Conservation (phyloP, 1,284 basidiomycete species). For the Trichosporon ovoides region DNA sequence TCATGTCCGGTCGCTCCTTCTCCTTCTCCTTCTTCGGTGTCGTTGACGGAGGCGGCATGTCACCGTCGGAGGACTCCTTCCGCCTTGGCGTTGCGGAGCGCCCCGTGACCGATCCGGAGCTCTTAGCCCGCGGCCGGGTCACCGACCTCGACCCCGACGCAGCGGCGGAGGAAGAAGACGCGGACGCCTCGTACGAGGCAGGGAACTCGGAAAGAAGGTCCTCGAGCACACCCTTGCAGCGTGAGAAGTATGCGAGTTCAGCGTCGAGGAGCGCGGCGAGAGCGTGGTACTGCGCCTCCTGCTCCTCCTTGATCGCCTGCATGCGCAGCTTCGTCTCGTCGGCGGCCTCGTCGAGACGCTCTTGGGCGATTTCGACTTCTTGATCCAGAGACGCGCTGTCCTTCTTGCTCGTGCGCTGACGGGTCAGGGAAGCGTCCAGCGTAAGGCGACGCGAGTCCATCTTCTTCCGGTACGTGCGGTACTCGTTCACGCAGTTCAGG, state of each 20-base stretch:
- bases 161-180: background rate
- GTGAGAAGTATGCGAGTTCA: conserved; percentile 66
- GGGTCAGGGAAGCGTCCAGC: conserved; percentile 68
- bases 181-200: conserved; percentile 32
- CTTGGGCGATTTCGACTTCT: conserved; percentile 62
- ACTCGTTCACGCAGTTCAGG: conserved; percentile 43
- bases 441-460: conserved; percentile 70
- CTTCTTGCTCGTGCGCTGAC: conserved; percentile 56
- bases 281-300: conserved; percentile 61
- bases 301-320: conserved; percentile 68
- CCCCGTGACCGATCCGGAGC: conserved; percentile 16
- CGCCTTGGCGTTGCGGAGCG: conserved; percentile 20
- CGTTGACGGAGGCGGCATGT: background rate
- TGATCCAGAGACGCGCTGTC: conserved; percentile 67
- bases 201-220: conserved; percentile 62
- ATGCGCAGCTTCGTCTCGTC: conserved; percentile 72
- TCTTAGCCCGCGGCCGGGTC: conserved; percentile 9
- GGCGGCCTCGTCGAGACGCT: conserved; percentile 75
- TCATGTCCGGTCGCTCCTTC: conserved; percentile 3
- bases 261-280: conserved; percentile 64
- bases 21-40: too few relatives aligned
- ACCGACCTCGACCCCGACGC: background rate
- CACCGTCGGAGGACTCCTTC: conserved; percentile 12
- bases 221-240: conserved; percentile 63
- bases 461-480: conserved; percentile 51